A percentile compares a stretch with the other conserved stretches of the same genome.
Evolutionary conservation across 208 protist genomes (phyloP).

Genomic region (Leishmania lainsoni): DNA sequence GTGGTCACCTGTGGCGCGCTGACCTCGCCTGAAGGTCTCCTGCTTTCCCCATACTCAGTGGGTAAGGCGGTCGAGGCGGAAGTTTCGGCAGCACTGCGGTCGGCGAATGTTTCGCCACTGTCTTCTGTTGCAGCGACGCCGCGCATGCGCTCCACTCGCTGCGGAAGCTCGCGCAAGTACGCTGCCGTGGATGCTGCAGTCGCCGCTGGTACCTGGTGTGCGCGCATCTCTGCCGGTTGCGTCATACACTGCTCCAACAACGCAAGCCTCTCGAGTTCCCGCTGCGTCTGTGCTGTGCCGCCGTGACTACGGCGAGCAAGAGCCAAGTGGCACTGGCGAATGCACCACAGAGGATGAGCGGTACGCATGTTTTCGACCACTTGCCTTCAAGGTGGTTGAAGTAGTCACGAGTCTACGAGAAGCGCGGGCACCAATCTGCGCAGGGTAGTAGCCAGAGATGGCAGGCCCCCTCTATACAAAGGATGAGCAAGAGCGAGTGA

Average conservation of each 20-base stretch:
- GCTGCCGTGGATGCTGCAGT: conserved; percentile 6
- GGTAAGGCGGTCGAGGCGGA: background rate
- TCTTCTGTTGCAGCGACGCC: background rate
- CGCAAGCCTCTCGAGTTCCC: conserved; percentile 31
- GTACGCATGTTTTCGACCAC: background rate
- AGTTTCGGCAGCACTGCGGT: background rate
- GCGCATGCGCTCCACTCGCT: conserved; percentile 23
- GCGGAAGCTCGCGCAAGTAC: conserved; percentile 30
- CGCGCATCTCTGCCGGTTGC: conserved; percentile 9
- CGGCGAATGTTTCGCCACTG: background rate
- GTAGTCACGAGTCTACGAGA: background rate
- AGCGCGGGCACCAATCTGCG: background rate
- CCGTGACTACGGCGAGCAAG: conserved; percentile 39
- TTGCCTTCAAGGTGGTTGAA: background rate
- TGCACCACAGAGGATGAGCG: background rate
- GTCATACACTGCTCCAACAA: conserved; percentile 31
- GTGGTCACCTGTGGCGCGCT: conserved; percentile 30
- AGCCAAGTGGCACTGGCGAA: background rate
- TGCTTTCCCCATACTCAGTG: background rate
- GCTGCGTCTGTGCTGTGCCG: conserved; percentile 22
- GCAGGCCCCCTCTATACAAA: background rate
- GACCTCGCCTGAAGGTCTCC: background rate
- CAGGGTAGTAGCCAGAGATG: background rate
- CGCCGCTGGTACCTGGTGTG: background rate
- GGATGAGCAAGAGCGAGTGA: background rate